Base-by-base conservation (phyloP, 371 early-diverging fungal genomes). In the Phascolomyces articulosus region DNA sequence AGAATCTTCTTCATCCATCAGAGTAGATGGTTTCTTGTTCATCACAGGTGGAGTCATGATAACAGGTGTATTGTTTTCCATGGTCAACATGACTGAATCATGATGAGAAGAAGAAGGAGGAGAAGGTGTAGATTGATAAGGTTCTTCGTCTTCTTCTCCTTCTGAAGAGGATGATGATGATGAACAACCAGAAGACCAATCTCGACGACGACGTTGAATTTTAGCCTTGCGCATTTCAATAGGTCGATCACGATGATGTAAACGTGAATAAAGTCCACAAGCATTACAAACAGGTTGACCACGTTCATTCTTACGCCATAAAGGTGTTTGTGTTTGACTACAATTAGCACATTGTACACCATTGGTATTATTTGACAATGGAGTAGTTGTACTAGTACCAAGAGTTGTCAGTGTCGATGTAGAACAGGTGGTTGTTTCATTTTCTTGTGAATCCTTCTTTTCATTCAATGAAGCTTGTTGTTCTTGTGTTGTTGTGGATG, bases 251-350 rank as follows among this genome's bases (percentile, higher is more conserved):
- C 78, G 74, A 57, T 85, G 81, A 64, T 97, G 95, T 6, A 93
- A 82, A 58, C 91, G 92, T 41, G 87, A 86, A 69, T 96, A 96
- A n/a, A 96, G 77, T 11, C 95, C 95, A 64, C 96, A 95, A 0
- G 96, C 95, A 72, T 96, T 96, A 75, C 97, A 95, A 21, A 95
- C 86, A n/a, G 90, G 84, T 64, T 90, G 85, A 24, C 93, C 93
- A 40, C 88, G 80, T 28, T 87, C 84, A 63, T 93, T 90, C 67
- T 93, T 87, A 20, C 96, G 85, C 96, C 95, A 95, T 44, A 94
- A 84, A 10, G 96, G 95, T 1, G 96, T 96, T 53, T 88, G 85
- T 1, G 91, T 94, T 51, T 93, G 92, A 16, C 80, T 83, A 66
- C 96, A 95, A 65, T 95, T 93, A 11, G 87, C 85, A 64, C 96